A percentile compares a stretch with the other conserved stretches of the same genome.
Conservation (phyloP, 805 yeast genomes). For the Wickerhamiella australiensis region DNA sequence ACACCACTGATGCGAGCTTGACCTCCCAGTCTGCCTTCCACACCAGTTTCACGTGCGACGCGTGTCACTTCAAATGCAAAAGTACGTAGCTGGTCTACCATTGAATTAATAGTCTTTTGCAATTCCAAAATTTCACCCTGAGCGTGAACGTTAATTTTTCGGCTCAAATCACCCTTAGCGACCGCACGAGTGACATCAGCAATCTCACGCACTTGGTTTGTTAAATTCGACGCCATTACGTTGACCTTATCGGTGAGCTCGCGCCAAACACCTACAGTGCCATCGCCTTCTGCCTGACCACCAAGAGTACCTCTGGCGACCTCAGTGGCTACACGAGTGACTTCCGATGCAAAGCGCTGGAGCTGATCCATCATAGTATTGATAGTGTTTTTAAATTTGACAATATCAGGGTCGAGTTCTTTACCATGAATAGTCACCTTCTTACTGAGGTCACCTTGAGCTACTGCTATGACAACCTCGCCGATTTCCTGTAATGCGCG, state of each 20-base stretch:
- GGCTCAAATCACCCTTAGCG: constrained; percentile 71
- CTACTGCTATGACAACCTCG: constrained; percentile 75
- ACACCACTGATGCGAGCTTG: constrained; percentile 71
- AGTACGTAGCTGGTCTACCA: constrained; percentile 75
- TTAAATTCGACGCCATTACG: constrained; percentile 78
- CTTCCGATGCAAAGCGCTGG: constrained; percentile 69
- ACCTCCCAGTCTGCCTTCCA: constrained; percentile 78
- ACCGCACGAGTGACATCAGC: constrained; percentile 86
- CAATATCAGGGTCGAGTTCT: constrained; percentile 67
- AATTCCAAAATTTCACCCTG: constrained; percentile 80
- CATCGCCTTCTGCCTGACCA: constrained; percentile 74
- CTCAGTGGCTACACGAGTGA: constrained; percentile 75
- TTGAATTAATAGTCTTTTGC: constrained; percentile 76
- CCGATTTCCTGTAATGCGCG: constrained; percentile 69
- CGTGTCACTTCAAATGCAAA: constrained; percentile 79
- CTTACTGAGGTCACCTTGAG: constrained; percentile 76
- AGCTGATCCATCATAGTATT: constrained; percentile 84
- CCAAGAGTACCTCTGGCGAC: constrained; percentile 86
- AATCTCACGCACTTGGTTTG: constrained; percentile 80
- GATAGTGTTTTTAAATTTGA: constrained; percentile 67
- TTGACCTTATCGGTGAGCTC: constrained; percentile 77
- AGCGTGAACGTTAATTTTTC: constrained; percentile 80
- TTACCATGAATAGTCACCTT: constrained; percentile 62
- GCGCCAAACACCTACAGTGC: constrained; percentile 83
- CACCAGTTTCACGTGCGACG: constrained; percentile 83